Conservation (phyloP, 31 red algal genomes). For the Bonnemaisonia californica region DNA sequence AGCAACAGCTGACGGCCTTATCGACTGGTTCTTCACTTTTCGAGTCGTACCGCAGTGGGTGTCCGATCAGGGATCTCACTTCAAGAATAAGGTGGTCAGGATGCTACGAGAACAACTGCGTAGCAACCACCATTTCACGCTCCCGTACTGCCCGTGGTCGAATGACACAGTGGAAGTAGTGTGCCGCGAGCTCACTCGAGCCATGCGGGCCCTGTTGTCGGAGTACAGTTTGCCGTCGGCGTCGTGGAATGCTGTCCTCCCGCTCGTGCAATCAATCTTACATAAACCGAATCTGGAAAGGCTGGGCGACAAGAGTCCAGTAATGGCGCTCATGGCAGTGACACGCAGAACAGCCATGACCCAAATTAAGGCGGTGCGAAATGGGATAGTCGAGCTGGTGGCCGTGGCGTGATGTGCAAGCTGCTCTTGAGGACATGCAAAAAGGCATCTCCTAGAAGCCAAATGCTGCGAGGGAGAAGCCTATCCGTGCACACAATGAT, state of each 20-base stretch:
- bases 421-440: neutral
- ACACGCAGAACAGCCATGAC: neutral
- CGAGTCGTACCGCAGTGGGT: neutral
- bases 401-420: no score
- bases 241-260: slow-evolving; percentile 1
- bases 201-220: neutral
- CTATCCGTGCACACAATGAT: neutral
- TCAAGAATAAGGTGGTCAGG: slow-evolving; percentile 20
- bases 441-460: neutral
- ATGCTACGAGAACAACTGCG: neutral
- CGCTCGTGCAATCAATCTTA: neutral
- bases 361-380: no score
- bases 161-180: slow-evolving; percentile 24
- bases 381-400: no score
- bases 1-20: neutral
- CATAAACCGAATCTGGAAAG: neutral
- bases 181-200: neutral
- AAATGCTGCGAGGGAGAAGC: neutral
- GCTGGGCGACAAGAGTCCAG: neutral
- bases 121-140: slow-evolving; percentile 19
- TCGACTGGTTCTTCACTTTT: slow-evolving; percentile 14
- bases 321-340: neutral
- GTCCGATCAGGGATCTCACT: slow-evolving; percentile 10
- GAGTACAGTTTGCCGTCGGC: neutral
- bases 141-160: slow-evolving; percentile 5